These are phyloP conservation scores for Epichloe sibirici DNA, from an alignment of 2,329 filamentous ascomycete genomes.

Conservation along the genomic window DNA sequence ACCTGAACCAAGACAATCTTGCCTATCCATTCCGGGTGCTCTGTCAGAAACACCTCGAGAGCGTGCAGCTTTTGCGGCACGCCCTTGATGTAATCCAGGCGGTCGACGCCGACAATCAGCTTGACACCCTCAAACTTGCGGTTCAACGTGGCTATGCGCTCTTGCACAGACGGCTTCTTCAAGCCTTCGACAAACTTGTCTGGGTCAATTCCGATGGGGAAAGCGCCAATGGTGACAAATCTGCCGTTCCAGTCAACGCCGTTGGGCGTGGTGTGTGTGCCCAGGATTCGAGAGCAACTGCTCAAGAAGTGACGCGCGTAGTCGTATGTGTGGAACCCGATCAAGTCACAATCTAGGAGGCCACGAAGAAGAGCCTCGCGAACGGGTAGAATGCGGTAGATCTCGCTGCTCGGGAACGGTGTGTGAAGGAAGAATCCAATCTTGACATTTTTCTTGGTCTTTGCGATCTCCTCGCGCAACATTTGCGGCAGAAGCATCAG, in stretches of 20 bases:
- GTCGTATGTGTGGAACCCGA: conserved; percentile 98
- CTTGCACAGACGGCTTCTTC: conserved; percentile 72
- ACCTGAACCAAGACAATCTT: conserved; percentile 95
- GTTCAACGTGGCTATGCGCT: conserved; percentile 72
- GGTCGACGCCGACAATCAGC: conserved; percentile 91
- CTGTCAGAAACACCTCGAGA: conserved; percentile 89
- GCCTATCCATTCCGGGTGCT: conserved; percentile 96
- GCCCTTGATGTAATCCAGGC: conserved; percentile 97
- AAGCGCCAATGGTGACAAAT: conserved; percentile 84
- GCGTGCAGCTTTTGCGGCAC: conserved; percentile 96
- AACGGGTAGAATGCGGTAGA: conserved; percentile 90
- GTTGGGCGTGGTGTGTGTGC: conserved; percentile 73
- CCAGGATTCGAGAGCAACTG: conserved; percentile 86
- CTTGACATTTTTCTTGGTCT: conserved; percentile 79
- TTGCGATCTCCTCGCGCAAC: conserved; percentile 79
- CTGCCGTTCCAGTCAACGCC: conserved; percentile 84
- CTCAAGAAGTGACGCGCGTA: conserved; percentile 97
- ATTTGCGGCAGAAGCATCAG: conserved; percentile 93
- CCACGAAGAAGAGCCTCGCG: conserved; percentile 79
- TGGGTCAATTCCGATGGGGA: conserved; percentile 94
- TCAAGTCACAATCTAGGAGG: conserved; percentile 83
- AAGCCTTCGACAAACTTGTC: conserved; percentile 90
- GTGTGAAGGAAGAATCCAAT: conserved; percentile 98
- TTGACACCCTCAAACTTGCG: conserved; percentile 94
- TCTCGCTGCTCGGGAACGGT: conserved; percentile 91